phyloP scores from a whole-genome alignment of 768 basidiomycete genomes.

The Trametes cinnabarina region DNA sequence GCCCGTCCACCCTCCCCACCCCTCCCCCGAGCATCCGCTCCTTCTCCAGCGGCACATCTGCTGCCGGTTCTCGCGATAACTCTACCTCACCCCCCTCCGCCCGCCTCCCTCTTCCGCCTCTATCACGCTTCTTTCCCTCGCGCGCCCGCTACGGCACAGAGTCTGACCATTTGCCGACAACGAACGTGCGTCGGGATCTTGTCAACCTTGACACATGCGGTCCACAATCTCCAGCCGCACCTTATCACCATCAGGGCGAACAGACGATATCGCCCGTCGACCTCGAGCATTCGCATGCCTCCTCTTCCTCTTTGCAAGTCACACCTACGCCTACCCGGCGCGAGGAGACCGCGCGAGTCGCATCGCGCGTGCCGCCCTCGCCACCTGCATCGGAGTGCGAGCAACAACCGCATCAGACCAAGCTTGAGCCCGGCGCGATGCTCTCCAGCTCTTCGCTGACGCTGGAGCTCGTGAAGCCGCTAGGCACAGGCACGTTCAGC shows the following conservation, averaged over 20 bases:
- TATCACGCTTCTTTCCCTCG: slow-evolving; percentile 38
- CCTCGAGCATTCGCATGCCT: background rate
- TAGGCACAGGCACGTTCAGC: slow-evolving; percentile 75
- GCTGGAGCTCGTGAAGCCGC: slow-evolving; percentile 48
- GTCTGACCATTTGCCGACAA: slow-evolving; percentile 16
- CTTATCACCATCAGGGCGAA: slow-evolving; percentile 7
- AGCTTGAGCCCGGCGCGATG: slow-evolving; percentile 12
- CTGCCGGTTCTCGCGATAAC: slow-evolving; percentile 19
- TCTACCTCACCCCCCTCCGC: slow-evolving; percentile 23
- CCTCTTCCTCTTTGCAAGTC: background rate
- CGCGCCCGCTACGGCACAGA: slow-evolving; percentile 35
- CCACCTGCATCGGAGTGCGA: slow-evolving; percentile 15
- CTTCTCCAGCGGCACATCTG: slow-evolving; percentile 19
- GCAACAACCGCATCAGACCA: background rate
- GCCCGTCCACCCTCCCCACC: slow-evolving; percentile 20
- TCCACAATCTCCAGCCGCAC: background rate
- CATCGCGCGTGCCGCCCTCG: slow-evolving; percentile 11
- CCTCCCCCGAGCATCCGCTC: slow-evolving; percentile 27
- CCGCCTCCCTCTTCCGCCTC: slow-evolving; percentile 30
- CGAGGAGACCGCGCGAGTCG: slow-evolving; percentile 4
- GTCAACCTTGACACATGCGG: slow-evolving; percentile 13
- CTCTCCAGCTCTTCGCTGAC: slow-evolving; percentile 22
- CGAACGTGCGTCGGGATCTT: slow-evolving; percentile 20
- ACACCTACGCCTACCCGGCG: slow-evolving; percentile 6
- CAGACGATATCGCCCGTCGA: slow-evolving; percentile 11